Conservation (phyloP, 257 asterid genomes). For the Solanum arcanum region DNA sequence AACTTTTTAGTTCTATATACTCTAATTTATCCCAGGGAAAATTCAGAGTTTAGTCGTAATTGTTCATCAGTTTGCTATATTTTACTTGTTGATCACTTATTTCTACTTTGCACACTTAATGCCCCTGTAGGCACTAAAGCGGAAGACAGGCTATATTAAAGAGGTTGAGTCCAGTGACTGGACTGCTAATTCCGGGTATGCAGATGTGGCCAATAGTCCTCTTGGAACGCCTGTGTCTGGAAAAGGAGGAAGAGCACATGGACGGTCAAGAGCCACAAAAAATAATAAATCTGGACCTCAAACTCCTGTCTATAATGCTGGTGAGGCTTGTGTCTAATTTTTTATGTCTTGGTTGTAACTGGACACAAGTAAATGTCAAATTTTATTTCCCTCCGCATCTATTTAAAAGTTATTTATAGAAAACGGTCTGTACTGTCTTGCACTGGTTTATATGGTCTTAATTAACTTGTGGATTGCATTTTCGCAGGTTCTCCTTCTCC, state of each 20-base stretch:
- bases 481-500: constrained; percentile 78
- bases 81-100: background rate
- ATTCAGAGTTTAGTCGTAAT: background rate
- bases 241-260: constrained; percentile 53
- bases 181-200: constrained; percentile 42
- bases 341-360: background rate
- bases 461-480: background rate
- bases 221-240: constrained; percentile 60
- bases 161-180: constrained; percentile 40
- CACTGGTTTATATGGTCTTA: background rate
- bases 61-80: background rate
- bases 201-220: constrained; percentile 35
- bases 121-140: constrained; percentile 48
- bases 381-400: background rate
- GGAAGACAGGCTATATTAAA: constrained; percentile 35
- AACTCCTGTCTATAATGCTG: constrained; percentile 50
- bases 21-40: background rate
- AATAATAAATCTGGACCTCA: constrained; percentile 46
- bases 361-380: background rate
- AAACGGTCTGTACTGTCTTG: background rate
- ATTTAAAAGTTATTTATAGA: background rate
- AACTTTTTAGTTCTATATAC: background rate
- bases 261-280: constrained; percentile 56
- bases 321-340: constrained; percentile 25
- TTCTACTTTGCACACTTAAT: constrained; percentile 4